Evolutionary conservation across 2,329 filamentous ascomycete genomes (phyloP).

Genomic region (Tolypocladium ophioglossoides): DNA sequence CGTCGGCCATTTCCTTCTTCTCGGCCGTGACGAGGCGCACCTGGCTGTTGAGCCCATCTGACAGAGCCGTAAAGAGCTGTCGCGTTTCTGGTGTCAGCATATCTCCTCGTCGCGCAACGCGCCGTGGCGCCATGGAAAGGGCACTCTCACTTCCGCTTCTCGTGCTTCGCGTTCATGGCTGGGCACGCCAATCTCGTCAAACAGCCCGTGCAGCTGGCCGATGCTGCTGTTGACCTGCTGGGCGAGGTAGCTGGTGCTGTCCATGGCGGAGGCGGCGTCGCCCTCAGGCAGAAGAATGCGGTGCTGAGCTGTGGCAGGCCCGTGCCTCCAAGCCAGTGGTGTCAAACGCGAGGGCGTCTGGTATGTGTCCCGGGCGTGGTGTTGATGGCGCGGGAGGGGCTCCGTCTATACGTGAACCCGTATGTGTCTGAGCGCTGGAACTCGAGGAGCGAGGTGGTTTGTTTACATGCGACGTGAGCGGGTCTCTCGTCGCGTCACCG

Average conservation of each 20-base stretch:
- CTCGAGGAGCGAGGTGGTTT: background rate
- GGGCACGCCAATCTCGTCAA: slow-evolving; percentile 96
- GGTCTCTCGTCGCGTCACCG: background rate
- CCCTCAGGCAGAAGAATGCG: background rate
- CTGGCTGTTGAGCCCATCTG: slow-evolving; percentile 84
- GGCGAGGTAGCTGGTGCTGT: slow-evolving; percentile 78
- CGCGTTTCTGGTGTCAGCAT: background rate
- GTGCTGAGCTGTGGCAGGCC: background rate
- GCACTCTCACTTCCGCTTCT: slow-evolving; percentile 63
- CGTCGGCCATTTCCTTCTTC: slow-evolving; percentile 83
- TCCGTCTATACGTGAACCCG: background rate
- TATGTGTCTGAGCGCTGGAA: background rate
- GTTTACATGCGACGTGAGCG: background rate
- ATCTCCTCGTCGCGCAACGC: no score
- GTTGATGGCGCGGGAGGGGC: background rate
- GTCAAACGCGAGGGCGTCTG: no score
- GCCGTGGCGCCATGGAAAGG: background rate
- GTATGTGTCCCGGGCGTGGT: background rate
- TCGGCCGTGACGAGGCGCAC: slow-evolving; percentile 75
- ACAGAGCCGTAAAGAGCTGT: slow-evolving; percentile 83
- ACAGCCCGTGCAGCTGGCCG: slow-evolving; percentile 83
- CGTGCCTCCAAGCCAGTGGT: background rate
- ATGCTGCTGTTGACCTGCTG: slow-evolving; percentile 95
- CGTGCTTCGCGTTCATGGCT: slow-evolving; percentile 82
- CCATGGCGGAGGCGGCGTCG: background rate